Evolutionary conservation across 768 basidiomycete species (phyloP).

Genomic region (Porpolomopsis calyptriformis): DNA sequence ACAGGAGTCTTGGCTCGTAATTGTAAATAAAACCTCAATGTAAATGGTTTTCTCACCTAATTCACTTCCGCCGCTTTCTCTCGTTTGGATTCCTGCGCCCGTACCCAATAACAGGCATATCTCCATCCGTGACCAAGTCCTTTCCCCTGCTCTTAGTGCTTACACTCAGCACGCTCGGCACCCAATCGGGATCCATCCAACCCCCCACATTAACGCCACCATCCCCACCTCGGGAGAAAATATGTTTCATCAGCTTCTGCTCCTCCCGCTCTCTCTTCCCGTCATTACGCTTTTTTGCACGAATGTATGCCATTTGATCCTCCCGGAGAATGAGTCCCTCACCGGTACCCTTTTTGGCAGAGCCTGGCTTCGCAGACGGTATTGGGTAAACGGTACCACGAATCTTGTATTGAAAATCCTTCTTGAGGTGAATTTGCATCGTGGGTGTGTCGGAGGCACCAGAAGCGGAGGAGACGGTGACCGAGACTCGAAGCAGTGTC

Average conservation of each 20-base stretch:
- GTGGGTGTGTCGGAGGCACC: constrained; percentile 50
- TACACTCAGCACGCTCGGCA: constrained; percentile 65
- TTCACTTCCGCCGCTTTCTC: constrained; percentile 47
- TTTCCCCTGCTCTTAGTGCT: constrained; percentile 65
- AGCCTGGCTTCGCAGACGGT: constrained; percentile 80
- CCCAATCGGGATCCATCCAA: constrained; percentile 96
- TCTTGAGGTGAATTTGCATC: constrained; percentile 87
- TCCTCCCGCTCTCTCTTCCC: constrained; percentile 71
- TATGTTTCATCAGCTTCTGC: constrained; percentile 55
- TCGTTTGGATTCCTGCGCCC: constrained; percentile 90
- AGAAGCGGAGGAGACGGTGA: constrained; percentile 65
- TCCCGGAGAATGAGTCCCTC: constrained; percentile 84
- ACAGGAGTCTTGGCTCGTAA: constrained; percentile 71
- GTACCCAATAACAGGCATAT: constrained; percentile 76
- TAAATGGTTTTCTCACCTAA: constrained; percentile 15
- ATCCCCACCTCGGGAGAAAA: constrained; percentile 38
- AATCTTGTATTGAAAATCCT: constrained; percentile 87
- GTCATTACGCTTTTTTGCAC: constrained; percentile 71
- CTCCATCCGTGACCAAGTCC: constrained; percentile 44
- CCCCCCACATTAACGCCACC: constrained; percentile 50
- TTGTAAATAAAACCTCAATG: constrained; percentile 23
- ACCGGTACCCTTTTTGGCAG: constrained; percentile 73
- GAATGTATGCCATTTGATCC: constrained; percentile 81
- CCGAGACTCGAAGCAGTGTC: constrained; percentile 81
- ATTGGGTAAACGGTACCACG: constrained; percentile 91